Base-by-base conservation (phyloP, 2,329 filamentous ascomycete genomes). In the Cylindrodendrum hubeiense region DNA sequence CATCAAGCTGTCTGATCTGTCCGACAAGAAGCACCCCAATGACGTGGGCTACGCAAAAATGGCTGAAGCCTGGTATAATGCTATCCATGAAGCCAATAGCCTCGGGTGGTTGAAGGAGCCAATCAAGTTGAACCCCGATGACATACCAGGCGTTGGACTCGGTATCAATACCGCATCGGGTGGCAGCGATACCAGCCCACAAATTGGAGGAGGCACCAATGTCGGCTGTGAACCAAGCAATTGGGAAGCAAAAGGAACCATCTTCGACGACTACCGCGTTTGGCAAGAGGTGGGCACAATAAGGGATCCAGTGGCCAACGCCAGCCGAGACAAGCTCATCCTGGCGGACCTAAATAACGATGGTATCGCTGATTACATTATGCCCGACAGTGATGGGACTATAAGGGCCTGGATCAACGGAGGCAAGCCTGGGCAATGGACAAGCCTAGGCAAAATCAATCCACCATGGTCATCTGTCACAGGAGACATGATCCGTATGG, bases 31-130 rank as follows among this genome's bases (percentile, higher is more conserved):
- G 9, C 67, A 70, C 15, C 67, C 67, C 4, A 70, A 70, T 9
- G 60, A 70, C 22, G 19, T 21, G n/a, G 67, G 67, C 1, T 70
- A 70, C 34, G 37, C 67, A 34, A 70, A 70, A 37, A 70, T 70
- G 67, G 64, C 67, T 2, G 28, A 65, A 19, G 67, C 67, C 10
- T 70, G 67, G 67, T 13, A 67, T 5, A 50, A 67, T n/a, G 64
- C 50, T 8, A 70, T 70, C 33, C 7, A 56, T 0, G 56, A 65
- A 15, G 67, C 67, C 17, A 53, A 67, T 9, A 28, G 49, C 24
- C 69, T 44, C 19, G 67, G 64, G 12, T 70, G 67, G 67, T 4
- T 70, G 37, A 56, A 70, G 56, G 58, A 12, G 19, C 67, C 67
- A 17, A 5, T 60, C 3, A 55, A 13, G n/a, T 21, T 52, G 28